These are phyloP conservation scores for Naganishia vishniacii DNA, from an alignment of 768 basidiomycete species.

Conservation along the genomic window DNA sequence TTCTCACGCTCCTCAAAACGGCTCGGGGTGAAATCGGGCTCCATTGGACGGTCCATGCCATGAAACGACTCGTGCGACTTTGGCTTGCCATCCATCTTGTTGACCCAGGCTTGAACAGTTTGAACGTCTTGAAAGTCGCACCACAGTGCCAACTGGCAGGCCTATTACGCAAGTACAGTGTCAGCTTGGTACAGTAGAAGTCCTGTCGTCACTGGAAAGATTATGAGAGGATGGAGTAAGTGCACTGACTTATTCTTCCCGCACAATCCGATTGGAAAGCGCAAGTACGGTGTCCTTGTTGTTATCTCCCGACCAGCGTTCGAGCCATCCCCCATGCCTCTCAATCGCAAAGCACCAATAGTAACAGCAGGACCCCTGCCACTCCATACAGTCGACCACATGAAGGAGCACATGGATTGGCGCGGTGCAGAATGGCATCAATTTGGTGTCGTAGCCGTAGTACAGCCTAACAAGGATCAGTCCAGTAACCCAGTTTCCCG, in stretches of 20 bases:
- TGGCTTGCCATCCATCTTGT: conserved; percentile 6
- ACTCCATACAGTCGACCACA: conserved; percentile 40
- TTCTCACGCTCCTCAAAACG: neutral
- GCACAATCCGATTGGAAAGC: neutral
- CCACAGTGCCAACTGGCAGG: neutral
- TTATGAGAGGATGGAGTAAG: neutral
- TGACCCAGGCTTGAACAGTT: neutral
- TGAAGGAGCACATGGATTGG: conserved; percentile 48
- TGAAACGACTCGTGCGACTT: neutral
- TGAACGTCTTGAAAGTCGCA: neutral
- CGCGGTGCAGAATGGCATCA: conserved; percentile 43
- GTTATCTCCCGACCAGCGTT: neutral
- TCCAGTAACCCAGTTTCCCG: neutral
- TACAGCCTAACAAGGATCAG: conserved; percentile 27
- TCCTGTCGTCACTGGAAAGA: neutral
- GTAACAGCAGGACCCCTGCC: conserved; percentile 36
- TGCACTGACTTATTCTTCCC: conserved; percentile 6
- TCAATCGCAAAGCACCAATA: conserved; percentile 48
- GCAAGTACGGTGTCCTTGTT: neutral
- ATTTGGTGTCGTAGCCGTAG: conserved; percentile 38
- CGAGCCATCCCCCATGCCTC: conserved; percentile 33
- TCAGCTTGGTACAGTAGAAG: neutral
- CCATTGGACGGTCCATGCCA: neutral
- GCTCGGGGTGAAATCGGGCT: neutral
- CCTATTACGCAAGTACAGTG: too few relatives aligned